These are phyloP conservation scores for Peronospora belbahrii DNA, from an alignment of 352 stramenopile genomes.

Conservation along the genomic window DNA sequence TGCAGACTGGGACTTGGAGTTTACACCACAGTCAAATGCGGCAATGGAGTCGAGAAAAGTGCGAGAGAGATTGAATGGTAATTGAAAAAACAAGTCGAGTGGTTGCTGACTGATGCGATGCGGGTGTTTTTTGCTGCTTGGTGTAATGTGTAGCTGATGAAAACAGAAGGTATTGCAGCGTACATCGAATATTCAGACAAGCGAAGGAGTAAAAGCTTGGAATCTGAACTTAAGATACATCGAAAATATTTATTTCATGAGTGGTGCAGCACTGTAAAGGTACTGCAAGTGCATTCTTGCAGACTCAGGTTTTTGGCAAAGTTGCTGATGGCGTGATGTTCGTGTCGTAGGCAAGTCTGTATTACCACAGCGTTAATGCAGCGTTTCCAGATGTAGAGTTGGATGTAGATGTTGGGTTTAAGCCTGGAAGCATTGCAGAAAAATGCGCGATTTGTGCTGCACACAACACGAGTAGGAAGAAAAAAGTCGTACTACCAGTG, in stretches of 20 bases:
- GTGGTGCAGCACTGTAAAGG: conserved; percentile 74
- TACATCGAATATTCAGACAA: conserved; percentile 62
- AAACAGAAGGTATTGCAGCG: conserved; percentile 48
- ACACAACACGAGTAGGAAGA: conserved; percentile 8
- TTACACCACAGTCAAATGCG: conserved; percentile 64
- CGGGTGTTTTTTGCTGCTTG: background rate
- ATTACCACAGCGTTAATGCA: conserved; percentile 70
- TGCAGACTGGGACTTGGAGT: conserved; percentile 65
- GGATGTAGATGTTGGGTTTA: conserved; percentile 51
- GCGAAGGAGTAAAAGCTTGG: background rate
- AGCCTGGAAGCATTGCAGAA: conserved; percentile 16
- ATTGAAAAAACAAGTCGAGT: background rate
- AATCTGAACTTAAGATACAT: conserved; percentile 5
- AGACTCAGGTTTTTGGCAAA: background rate
- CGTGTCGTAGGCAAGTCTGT: conserved; percentile 41
- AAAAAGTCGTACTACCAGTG: conserved; percentile 11
- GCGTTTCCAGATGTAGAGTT: conserved; percentile 78
- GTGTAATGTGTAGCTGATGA: conserved; percentile 39
- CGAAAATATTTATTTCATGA: conserved; percentile 82
- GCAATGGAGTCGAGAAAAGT: conserved; percentile 81
- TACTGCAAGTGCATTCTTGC: conserved; percentile 9
- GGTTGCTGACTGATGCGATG: background rate
- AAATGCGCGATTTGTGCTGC: conserved; percentile 34
- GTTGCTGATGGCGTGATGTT: conserved; percentile 1
- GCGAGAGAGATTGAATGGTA: background rate